Base-by-base conservation (phyloP, 2,329 filamentous ascomycete species). In the Mycosphaerella sp. region DNA sequence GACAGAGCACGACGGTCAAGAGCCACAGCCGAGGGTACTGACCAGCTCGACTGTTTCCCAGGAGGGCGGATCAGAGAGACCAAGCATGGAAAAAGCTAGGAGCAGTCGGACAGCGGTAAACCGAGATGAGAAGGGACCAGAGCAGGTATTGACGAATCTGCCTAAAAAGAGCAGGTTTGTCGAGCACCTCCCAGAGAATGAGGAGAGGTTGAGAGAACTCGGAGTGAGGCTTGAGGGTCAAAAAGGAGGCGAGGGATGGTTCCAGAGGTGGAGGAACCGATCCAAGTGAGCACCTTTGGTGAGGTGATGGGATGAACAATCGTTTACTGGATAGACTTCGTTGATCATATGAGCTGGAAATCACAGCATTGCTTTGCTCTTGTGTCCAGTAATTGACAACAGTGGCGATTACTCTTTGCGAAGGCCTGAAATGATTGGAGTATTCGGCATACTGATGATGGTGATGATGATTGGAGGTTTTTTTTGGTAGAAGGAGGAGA, bases 111-210 rank as follows among this genome's bases (percentile, higher is more conserved):
- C 44, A 3, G 13, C 25, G 17, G 44, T 7, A 10, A 28, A 12
- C 14, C 1, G 12, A 14, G 36, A 28, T 35, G 44, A 7, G 14
- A 32, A 13, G n/a, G n/a, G n/a, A 14, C 8, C 35, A n/a, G 36
- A 35, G 10, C 25, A 13, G 44, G 12, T 13, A 21, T n/a, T 36
- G 39, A 21, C 17, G 39, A 21, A 9, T 14, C 21, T 1, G 10
- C 8, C 17, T 12, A 28, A 37, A 10, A 17, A 41, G 14, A 50
- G 42, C 42, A 46, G 27, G 14, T 53, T 53, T 13, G 36, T 53
- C 21, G 51, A 53, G 42, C 51, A 53, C 32, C 17, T 53, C 21
- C 30, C 18, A 8, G 51, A 53, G 16, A 53, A 53, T 40, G 51
- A 42, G 25, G 46, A 46, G 18, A 30, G 25, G 27, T 37, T 53